Evolutionary conservation across 163 green algal species (phyloP).

Genomic region (Volvox carteri): DNA sequence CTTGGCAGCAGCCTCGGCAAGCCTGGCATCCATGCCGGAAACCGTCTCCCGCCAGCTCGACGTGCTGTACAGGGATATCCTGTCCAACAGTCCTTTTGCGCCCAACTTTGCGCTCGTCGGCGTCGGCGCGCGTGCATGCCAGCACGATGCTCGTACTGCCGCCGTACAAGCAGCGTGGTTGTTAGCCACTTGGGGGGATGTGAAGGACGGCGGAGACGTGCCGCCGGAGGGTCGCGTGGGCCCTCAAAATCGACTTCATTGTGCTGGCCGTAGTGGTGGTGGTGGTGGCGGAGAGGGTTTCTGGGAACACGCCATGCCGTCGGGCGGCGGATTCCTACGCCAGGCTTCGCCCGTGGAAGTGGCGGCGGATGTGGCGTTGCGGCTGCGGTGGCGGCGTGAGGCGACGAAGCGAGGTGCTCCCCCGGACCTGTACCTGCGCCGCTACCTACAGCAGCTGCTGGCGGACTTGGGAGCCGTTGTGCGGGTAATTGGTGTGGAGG

Average conservation of each 20-base stretch:
- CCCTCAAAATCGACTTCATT: too few relatives aligned
- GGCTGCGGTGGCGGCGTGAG: constrained; percentile 19
- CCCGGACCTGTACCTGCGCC: constrained; percentile 25
- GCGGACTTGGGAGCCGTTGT: constrained; percentile 15
- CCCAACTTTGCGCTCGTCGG: constrained; percentile 49
- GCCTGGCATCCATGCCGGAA: constrained; percentile 9
- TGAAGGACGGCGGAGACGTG: not conserved
- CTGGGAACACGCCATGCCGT: not conserved
- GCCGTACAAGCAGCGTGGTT: constrained; percentile 40
- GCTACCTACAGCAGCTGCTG: constrained; percentile 43
- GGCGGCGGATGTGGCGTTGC: constrained; percentile 2
- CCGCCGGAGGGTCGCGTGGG: not conserved
- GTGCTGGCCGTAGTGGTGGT: not conserved
- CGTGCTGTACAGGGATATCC: constrained; percentile 36
- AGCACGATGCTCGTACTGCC: constrained; percentile 25
- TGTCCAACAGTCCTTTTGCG: constrained; percentile 10
- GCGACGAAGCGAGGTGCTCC: not conserved
- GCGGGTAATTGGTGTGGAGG: too few relatives aligned
- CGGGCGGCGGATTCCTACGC: constrained; percentile 2
- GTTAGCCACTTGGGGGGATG: constrained; percentile 15
- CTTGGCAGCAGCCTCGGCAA: not conserved
- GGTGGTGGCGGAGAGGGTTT: not conserved
- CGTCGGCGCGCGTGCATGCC: not conserved
- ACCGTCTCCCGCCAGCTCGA: constrained; percentile 5
- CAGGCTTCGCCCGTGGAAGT: constrained; percentile 34